A percentile compares a stretch with the other conserved stretches of the same genome.
These are phyloP conservation scores for Aureobasidium sp. DNA, from an alignment of 2,329 filamentous ascomycete species.

Conservation along the genomic window DNA sequence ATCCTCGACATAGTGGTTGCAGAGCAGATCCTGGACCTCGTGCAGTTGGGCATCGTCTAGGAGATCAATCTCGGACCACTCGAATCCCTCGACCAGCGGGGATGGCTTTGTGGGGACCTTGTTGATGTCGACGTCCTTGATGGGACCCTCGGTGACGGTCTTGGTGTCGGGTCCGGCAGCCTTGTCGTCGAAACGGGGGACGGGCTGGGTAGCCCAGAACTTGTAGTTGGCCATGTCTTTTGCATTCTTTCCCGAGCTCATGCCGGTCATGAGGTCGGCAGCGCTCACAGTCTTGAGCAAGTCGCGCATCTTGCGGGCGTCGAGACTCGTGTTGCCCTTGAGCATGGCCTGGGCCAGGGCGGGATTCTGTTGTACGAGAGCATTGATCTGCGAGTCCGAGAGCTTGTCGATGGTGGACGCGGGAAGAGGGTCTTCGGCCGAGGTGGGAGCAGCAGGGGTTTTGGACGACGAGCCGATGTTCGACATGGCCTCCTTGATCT, in stretches of 20 bases:
- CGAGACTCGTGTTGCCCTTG: neutral
- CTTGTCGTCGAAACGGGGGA: conserved; percentile 67
- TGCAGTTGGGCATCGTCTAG: conserved; percentile 64
- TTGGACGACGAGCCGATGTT: conserved; percentile 15
- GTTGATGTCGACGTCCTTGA: conserved; percentile 71
- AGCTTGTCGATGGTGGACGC: conserved; percentile 15
- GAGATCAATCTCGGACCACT: conserved; percentile 90
- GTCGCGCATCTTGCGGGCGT: conserved; percentile 31
- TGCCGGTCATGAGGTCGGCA: conserved; percentile 67
- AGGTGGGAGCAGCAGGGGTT: conserved; percentile 16
- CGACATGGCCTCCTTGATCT: conserved; percentile 37
- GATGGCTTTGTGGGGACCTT: conserved; percentile 72
- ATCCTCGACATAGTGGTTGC: conserved; percentile 95
- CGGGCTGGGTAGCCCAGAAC: conserved; percentile 97
- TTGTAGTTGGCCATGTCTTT: conserved; percentile 98
- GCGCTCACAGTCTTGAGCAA: conserved; percentile 57
- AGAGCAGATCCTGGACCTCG: conserved; percentile 86
- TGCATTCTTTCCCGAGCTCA: conserved; percentile 74
- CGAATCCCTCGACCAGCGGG: conserved; percentile 72
- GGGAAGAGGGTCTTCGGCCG: conserved; percentile 16
- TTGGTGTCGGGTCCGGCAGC: conserved; percentile 40
- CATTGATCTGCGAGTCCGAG: conserved; percentile 16
- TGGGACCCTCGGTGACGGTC: conserved; percentile 66
- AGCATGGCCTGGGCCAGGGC: conserved; percentile 16
- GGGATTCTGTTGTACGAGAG: conserved; percentile 18